Evolutionary conservation across 352 stramenopile genomes (phyloP).

Genomic region (Phytophthora pluvialis): DNA sequence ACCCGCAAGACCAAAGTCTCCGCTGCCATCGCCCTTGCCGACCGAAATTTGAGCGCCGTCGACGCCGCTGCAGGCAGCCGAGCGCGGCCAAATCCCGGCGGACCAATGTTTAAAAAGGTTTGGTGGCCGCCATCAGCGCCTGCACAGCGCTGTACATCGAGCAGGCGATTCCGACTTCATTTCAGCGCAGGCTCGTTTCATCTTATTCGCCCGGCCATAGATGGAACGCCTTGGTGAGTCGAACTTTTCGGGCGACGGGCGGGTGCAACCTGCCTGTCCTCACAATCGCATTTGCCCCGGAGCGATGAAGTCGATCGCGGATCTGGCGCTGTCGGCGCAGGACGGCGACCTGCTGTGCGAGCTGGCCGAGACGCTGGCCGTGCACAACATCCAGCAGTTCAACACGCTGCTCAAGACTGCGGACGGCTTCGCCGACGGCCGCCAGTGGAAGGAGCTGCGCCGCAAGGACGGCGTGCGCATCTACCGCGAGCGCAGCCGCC

Average conservation of each 20-base stretch:
- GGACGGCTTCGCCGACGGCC: constrained; percentile 2
- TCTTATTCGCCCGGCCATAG: constrained; percentile 1
- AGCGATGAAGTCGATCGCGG: not conserved
- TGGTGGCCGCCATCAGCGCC: not conserved
- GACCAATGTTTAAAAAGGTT: too few relatives aligned
- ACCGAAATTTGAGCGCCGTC: constrained; percentile 1
- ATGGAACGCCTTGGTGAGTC: not conserved
- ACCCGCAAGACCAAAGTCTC: too few relatives aligned
- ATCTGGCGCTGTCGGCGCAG: constrained; percentile 3
- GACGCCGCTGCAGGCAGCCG: too few relatives aligned
- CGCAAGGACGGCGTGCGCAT: constrained; percentile 4
- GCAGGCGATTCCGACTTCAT: constrained; percentile 2
- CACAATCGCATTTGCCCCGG: not conserved
- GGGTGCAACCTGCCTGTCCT: not conserved
- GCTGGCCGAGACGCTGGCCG: constrained; percentile 8
- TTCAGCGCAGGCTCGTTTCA: constrained; percentile 9
- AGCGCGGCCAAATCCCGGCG: not conserved
- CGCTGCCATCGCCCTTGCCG: not conserved
- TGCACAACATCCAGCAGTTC: constrained; percentile 15
- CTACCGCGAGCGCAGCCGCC: not conserved
- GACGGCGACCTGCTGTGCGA: constrained; percentile 27
- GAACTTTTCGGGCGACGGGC: not conserved
- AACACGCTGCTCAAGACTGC: constrained; percentile 5
- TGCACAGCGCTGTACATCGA: too few relatives aligned
- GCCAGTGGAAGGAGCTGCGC: constrained; percentile 4